phyloP scores from a whole-genome alignment of 805 yeast genomes.

The Teunomyces pallodes region DNA sequence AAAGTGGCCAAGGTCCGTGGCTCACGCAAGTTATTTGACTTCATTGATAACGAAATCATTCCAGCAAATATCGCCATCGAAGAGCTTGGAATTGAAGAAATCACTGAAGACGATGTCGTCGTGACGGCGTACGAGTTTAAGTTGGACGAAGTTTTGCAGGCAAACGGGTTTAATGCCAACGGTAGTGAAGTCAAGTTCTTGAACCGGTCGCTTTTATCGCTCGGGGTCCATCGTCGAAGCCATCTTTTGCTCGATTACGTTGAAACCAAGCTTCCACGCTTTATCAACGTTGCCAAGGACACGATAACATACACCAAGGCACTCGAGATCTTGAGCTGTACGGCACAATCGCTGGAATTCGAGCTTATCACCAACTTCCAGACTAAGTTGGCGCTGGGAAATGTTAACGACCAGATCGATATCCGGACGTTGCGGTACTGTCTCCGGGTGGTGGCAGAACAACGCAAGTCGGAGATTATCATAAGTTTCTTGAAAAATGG shows the following conservation, averaged over 20 bases:
- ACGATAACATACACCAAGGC: slow-evolving; percentile 38
- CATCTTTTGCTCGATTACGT: slow-evolving; percentile 55
- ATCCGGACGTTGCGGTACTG: slow-evolving; percentile 57
- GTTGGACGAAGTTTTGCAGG: slow-evolving; percentile 46
- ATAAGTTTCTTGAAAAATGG: slow-evolving; percentile 60
- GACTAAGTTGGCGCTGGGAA: slow-evolving; percentile 19
- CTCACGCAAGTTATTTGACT: slow-evolving; percentile 19
- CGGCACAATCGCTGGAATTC: slow-evolving; percentile 53
- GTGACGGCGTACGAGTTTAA: slow-evolving; percentile 72
- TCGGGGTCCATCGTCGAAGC: slow-evolving; percentile 60
- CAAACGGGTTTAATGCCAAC: slow-evolving; percentile 24
- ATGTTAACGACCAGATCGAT: slow-evolving; percentile 42
- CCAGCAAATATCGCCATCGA: slow-evolving; percentile 34
- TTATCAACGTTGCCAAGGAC: slow-evolving; percentile 19
- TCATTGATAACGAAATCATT: slow-evolving; percentile 29
- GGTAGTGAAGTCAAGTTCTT: slow-evolving; percentile 38
- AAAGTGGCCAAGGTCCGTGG: slow-evolving; percentile 26
- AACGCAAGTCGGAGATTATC: slow-evolving; percentile 55
- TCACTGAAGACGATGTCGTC: slow-evolving; percentile 59
- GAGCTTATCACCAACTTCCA: slow-evolving; percentile 54
- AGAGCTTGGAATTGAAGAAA: slow-evolving; percentile 39
- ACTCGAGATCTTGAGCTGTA: slow-evolving; percentile 46
- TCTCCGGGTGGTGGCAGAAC: slow-evolving; percentile 52
- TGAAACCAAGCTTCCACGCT: slow-evolving; percentile 40
- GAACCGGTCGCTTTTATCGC: slow-evolving; percentile 58